Evolutionary conservation across 2,329 filamentous ascomycete species (phyloP), one percentile per base, ranked within the genome.

Genomic region (Claviceps maximensis): DNA sequence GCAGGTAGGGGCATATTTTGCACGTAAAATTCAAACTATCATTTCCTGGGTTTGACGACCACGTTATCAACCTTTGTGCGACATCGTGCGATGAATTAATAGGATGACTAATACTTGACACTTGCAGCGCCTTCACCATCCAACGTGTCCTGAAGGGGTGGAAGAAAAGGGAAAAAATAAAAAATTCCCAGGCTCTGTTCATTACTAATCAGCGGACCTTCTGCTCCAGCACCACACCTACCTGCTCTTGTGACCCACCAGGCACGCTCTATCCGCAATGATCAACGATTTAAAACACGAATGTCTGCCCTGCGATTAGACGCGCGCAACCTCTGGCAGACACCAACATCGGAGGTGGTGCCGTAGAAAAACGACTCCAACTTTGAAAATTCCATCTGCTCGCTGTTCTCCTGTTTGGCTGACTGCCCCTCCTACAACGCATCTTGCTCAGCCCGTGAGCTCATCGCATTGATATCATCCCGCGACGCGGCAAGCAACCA

Each of bases 401-500:
- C 5, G 12, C 23, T 2, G 1, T 41, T 27, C 10, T 44, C n/a
- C 23, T 23, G 17, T 45, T 15, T 13, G 21, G 13, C 42, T 25
- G 17, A 25, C 21, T 23, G 42, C 23, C 25, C 15, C 27, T 17
- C 17, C 23, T 13, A 23, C 41, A 21, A 19, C 4, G n/a, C 19
- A 23, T 23, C 10, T 23, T 42, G n/a, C 41, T 25, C 13, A 44
- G 13, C 19, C 21, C 21, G 6, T 23, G 4, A 44, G 41, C 13
- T 25, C 41, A 36, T 47, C 25, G 33, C 44, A n/a, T 40, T 23
- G 42, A 29, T 46, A 17, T 45, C 46, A 25, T 33, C 33, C 25
- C 50, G 48, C 49, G 55, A 54, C 56, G 59, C 62, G 62, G 23
- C 62, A 53, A 60, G 23, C 62, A 53, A 60, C 57, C 53, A 69